These are phyloP conservation scores for Venturia asperata DNA, from an alignment of 2,329 filamentous ascomycete species.

Conservation along the genomic window DNA sequence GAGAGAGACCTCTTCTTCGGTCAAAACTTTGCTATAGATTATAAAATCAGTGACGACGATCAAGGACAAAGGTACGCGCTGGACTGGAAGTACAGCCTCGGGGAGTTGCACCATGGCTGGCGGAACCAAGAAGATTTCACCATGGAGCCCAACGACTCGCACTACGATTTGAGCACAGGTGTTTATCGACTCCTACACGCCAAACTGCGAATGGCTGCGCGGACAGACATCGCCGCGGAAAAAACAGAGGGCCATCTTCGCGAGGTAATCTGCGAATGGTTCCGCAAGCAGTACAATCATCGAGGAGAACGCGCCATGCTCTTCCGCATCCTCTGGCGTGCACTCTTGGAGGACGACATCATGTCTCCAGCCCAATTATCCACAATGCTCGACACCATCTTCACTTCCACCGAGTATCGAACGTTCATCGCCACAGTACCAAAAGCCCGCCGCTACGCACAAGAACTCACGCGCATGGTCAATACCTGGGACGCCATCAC, in stretches of 20 bases:
- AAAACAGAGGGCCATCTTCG: not conserved
- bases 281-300: not conserved
- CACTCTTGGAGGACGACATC: not conserved
- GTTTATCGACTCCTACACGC: not conserved
- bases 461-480: not conserved
- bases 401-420: not conserved
- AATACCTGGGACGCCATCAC: not conserved
- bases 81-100: constrained; percentile 10
- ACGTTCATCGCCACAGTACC: not conserved
- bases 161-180: not conserved
- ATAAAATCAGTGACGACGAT: not conserved
- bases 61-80: not conserved
- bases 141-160: not conserved
- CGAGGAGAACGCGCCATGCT: not conserved
- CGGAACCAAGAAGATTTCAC: not conserved
- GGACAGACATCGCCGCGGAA: not conserved
- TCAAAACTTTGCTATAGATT: not conserved
- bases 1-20: constrained; percentile 1
- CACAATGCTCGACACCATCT: not conserved
- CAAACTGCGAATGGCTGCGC: not conserved
- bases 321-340: constrained; percentile 2
- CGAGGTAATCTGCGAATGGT: constrained; percentile 1
- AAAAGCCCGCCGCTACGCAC: not conserved
- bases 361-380: not conserved
- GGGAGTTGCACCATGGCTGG: not conserved